These are phyloP conservation scores for Huntiella bhutanensis DNA, from an alignment of 2,329 filamentous ascomycete genomes.

Conservation along the genomic window DNA sequence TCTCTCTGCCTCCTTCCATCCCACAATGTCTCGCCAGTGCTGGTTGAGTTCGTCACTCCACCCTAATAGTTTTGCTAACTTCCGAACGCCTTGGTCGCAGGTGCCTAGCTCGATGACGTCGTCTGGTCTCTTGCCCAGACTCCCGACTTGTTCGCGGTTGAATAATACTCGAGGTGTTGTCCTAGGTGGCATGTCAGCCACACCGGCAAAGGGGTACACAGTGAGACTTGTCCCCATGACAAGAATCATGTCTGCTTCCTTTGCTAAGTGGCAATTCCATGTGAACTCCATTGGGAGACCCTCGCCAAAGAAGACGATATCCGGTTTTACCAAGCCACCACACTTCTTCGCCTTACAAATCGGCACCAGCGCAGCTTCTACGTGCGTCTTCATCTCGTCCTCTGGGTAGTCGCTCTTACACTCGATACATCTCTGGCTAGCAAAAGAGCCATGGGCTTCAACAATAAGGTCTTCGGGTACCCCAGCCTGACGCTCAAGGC, in stretches of 20 bases:
- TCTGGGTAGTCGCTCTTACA: constrained; percentile 57
- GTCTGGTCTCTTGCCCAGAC: constrained; percentile 55
- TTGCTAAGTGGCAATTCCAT: constrained; percentile 25
- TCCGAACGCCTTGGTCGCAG: constrained; percentile 65
- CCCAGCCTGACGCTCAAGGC: constrained; percentile 72
- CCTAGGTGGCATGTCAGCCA: constrained; percentile 46
- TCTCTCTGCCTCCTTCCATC: constrained; percentile 36
- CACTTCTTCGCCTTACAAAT: constrained; percentile 44
- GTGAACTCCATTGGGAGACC: constrained; percentile 27
- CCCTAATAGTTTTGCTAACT: constrained; percentile 59
- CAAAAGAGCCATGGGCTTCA: constrained; percentile 92
- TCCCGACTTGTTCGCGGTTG: constrained; percentile 70
- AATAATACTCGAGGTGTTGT: constrained; percentile 62
- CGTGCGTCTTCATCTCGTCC: constrained; percentile 51
- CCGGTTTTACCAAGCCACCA: constrained; percentile 69
- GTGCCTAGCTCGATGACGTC: constrained; percentile 71
- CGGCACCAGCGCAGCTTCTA: constrained; percentile 50
- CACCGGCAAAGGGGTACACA: constrained; percentile 73
- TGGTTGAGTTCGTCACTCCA: constrained; percentile 71
- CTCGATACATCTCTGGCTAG: constrained; percentile 76
- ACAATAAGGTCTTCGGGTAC: constrained; percentile 66
- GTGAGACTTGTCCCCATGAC: constrained; percentile 76
- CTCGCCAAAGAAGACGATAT: constrained; percentile 90
- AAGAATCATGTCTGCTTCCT: constrained; percentile 55
- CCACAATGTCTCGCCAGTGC: constrained; percentile 51